Evolutionary conservation across 106 monocot genomes (phyloP).

Genomic region (Platanthera guangdongensis): DNA sequence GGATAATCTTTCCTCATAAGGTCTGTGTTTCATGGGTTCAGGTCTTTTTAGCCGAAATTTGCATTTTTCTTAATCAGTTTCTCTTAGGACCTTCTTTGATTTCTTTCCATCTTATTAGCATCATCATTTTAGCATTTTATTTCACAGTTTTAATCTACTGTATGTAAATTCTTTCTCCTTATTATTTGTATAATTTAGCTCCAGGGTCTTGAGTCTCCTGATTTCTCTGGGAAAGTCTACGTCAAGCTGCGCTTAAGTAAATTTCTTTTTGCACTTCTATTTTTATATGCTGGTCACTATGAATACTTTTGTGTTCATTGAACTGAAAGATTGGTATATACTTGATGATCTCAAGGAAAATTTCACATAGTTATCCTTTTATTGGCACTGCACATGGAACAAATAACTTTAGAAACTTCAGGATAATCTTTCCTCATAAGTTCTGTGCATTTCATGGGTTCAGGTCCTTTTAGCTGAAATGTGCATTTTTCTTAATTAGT

Average conservation of each 20-base stretch:
- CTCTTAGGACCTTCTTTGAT: neutral
- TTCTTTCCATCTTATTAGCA: neutral
- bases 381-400: neutral
- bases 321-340: neutral
- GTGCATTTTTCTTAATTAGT: neutral
- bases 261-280: slow-evolving; percentile 8
- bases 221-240: slow-evolving; percentile 13
- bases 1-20: neutral
- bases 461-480: neutral
- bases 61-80: neutral
- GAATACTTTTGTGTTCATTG: neutral
- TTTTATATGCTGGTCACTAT: neutral
- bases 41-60: neutral
- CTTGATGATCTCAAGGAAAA: neutral
- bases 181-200: slow-evolving; percentile 16
- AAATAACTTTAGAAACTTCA: neutral
- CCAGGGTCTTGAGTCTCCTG: slow-evolving; percentile 18
- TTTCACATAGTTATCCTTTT: neutral
- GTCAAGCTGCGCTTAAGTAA: slow-evolving; percentile 22
- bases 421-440: neutral
- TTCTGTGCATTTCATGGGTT: neutral
- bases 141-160: neutral
- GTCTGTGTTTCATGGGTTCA: neutral
- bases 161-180: slow-evolving; percentile 10
- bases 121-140: neutral